Evolutionary conservation across 1,284 basidiomycete genomes (phyloP), one percentile per base, ranked within the genome.

Genomic region (Microbotryum intermedium): DNA sequence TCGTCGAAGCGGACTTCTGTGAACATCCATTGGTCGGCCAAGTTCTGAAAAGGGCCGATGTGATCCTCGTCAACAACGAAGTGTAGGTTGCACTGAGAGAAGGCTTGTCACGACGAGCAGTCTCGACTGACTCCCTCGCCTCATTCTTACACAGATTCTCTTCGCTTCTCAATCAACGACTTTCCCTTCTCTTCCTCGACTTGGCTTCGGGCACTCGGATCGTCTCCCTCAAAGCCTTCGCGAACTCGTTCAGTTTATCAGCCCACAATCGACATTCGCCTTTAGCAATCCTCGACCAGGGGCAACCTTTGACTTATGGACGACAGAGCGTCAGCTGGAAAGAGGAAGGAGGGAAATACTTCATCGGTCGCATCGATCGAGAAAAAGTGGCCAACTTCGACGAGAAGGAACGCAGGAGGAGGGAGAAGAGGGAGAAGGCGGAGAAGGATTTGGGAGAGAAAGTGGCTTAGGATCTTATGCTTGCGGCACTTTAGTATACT

Each of bases 41-140:
- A 20, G 69, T 75, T 23, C 64, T 81, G 25, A 67, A 72, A 26
- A 68, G 74, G 29, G 80, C 80, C 1, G 79, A 81, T 69, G 76
- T 81, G 0, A 77, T 82, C 20, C 71, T 82, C 46, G 79, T 81
- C 61, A 82, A 82, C 72, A 82, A 82, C 67, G 78, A 78, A 62
- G 79, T 79, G 67, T 60, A 18, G 23, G 62, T 53, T 18, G 2
- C 25, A 30, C 47, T 11, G 18, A 26, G 10, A 34, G 3, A n/a
- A 6, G 1, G 39, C 29, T 28, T 16, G 4, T n/a, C n/a, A n/a
- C n/a, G 29, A 10, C 30, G 8, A 16, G 13, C 6, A 4, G 16
- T 45, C 18, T 10, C 20, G 10, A 25, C 26, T 48, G 30, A 48
- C 39, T 18, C 44, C 13, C 3, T 11, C 25, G 45, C 10, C 25